Conservation (phyloP, 192 early-diverging fungal species). For the Linnemannia hyalina region DNA sequence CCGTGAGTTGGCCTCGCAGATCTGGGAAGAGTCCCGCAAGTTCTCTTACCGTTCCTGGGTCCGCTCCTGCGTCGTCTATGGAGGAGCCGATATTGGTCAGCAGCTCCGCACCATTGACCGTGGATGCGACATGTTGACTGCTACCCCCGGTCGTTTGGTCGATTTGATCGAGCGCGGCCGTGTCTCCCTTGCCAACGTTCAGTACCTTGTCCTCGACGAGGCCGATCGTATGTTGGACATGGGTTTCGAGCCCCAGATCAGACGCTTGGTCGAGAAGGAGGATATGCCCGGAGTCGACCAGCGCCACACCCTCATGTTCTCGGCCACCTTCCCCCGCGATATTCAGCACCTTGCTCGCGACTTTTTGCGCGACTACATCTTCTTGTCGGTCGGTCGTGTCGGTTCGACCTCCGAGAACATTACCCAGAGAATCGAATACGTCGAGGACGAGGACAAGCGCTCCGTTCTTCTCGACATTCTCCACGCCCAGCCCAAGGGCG, state of each 20-base stretch:
- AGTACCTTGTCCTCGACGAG: constrained; percentile 94
- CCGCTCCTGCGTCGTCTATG: constrained; percentile 93
- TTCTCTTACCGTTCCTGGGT: constrained; percentile 94
- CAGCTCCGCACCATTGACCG: constrained; percentile 92
- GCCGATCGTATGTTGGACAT: constrained; percentile 98
- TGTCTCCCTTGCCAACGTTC: constrained; percentile 81
- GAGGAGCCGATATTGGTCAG: constrained; percentile 91
- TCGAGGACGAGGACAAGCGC: constrained; percentile 95
- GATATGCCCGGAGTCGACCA: constrained; percentile 75
- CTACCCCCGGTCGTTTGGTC: constrained; percentile 96
- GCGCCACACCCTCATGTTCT: constrained; percentile 96
- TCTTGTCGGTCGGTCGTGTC: constrained; percentile 92
- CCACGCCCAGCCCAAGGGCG: constrained; percentile 63
- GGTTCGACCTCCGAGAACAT: constrained; percentile 97
- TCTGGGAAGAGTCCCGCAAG: constrained; percentile 90
- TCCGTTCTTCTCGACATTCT: constrained; percentile 89
- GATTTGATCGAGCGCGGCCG: constrained; percentile 91
- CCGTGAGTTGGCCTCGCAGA: constrained; percentile 95
- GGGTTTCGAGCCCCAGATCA: constrained; percentile 94
- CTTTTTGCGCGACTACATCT: constrained; percentile 88
- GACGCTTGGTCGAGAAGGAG: constrained; percentile 86
- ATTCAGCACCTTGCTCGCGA: constrained; percentile 90
- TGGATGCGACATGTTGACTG: constrained; percentile 93
- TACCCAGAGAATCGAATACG: constrained; percentile 92
- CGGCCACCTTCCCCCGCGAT: constrained; percentile 91